Conservation (phyloP, 768 basidiomycete species). For the Tephrocybe sp. region DNA sequence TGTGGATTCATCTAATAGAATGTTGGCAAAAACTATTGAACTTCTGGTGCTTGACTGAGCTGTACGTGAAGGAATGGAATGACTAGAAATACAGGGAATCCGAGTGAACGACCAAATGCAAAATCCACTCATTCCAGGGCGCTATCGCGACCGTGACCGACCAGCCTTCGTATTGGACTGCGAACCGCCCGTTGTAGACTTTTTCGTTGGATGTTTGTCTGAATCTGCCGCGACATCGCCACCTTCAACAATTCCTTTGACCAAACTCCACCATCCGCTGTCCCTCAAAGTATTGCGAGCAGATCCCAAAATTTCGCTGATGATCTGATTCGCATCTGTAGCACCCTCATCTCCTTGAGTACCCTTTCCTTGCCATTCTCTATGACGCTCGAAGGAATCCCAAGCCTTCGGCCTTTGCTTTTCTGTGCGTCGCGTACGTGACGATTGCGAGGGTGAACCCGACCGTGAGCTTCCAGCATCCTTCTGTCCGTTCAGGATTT, state of each 20-base stretch:
- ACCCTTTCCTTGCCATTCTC: conserved; percentile 53
- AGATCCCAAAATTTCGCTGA: conserved; percentile 39
- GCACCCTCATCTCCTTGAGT: conserved; percentile 21
- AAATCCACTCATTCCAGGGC: no score
- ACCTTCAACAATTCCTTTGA: conserved; percentile 20
- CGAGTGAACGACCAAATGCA: neutral
- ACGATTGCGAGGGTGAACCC: conserved; percentile 18
- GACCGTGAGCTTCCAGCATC: conserved; percentile 25
- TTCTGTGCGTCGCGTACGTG: conserved; percentile 16
- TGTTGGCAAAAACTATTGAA: neutral
- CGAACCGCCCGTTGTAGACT: conserved; percentile 11
- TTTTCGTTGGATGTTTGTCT: conserved; percentile 12
- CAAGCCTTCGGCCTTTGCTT: conserved; percentile 42
- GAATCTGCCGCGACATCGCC: neutral
- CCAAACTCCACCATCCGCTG: conserved; percentile 30
- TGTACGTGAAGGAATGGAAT: conserved; percentile 1
- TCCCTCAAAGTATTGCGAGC: conserved; percentile 24
- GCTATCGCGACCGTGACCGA: conserved; percentile 27
- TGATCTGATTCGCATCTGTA: conserved; percentile 40
- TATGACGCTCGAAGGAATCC: conserved; percentile 65
- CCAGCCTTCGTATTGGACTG: conserved; percentile 18
- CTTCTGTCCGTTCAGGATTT: conserved; percentile 36
- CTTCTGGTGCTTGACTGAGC: conserved; percentile 1
- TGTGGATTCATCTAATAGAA: conserved; percentile 6
- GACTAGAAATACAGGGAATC: neutral